Evolutionary conservation across 75 land plant genomes (phyloP), one percentile per base, ranked within the genome.

Genomic region (Adiantum capillusveneris): DNA sequence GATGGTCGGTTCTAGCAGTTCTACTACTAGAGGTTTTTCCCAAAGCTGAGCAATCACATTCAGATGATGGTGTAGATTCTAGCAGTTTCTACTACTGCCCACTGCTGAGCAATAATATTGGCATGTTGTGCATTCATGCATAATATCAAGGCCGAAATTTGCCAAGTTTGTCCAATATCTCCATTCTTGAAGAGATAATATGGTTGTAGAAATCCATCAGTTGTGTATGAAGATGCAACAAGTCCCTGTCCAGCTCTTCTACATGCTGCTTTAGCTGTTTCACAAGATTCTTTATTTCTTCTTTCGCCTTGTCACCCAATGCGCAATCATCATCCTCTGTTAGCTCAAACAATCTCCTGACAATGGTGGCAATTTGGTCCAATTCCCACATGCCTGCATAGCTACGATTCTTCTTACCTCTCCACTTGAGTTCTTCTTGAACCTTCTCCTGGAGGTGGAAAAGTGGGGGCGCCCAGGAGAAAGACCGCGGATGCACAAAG

Each of bases 401-500:
- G 5, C 28, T 26, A 14, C 6, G 5, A 2, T 14, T 14, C n/a
- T 20, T 20, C 55, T 24, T 25, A 22, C 27, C 2, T 14, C 55
- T 22, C 25, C 16, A 2, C 9, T 24, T 53, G 28, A 26, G 25
- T 27, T 53, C 55, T 25, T 53, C 55, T 6, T 53, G 55, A 13
- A 53, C 25, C 55, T 26, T 22, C 9, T 22, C 55, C 14, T 53
- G 55, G 6, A 53, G 55, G 6, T 53, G 55, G 6, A 27, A 18
- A 27, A 53, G 55, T 25, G 25, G 55, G 6, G 28, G 2, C 1
- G 29, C 55, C 55, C 55, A 53, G 6, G 25, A 11, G 55, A 53
- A 53, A 27, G 55, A 1, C 14, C 55, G 55, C 28, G 55, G 55
- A 24, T 53, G 55, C 28, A 24, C 28, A 24, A 53, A 53, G 55